Base-by-base conservation (phyloP, 805 yeast genomes). In the Saccharomycopsis amapae region DNA sequence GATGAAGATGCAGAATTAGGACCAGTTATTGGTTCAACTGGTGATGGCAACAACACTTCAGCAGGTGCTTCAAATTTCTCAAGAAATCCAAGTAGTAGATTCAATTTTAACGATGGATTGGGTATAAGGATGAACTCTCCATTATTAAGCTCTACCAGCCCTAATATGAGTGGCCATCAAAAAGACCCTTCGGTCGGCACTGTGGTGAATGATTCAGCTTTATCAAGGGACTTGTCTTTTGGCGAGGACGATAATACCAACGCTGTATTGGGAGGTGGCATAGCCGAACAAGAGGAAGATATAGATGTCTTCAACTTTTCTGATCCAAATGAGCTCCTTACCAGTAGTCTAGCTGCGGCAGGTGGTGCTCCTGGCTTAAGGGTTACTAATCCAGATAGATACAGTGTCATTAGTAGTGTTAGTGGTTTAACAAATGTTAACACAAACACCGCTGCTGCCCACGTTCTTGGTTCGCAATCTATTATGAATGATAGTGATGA, bases 21-120 rank as follows among this genome's bases (percentile, higher is more conserved):
- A 5, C 50, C 52, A 20, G 39, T 38, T 15, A 38, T 51, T 13
- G 54, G 54, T 3, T 45, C 52, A 12, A 51, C 52, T 5, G 54
- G 54, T 13, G 52, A 45, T 30, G 49, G 45, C 17, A 44, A 45
- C 28, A 25, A 40, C n/a, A 30, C 30, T 3, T 36, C 46, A 4
- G 28, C 15, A 12, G n/a, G 15, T 18, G 40, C 42, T 2, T 37
- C 45, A 12, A 26, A 34, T 23, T 49, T 46, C 36, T 46, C 50
- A 9, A 40, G 51, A 36, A 46, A 50, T 33, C 44, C 47, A 23
- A 42, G 45, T 10, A 44, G 53, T 12, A 38, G 51, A 38, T 38
- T 41, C 30, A 42, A 38, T 25, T 40, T 17, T 25, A 28, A 22
- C 7, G 36, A 38, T 19, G 44, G 32, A n/a, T 28, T 28, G 13